Evolutionary conservation across 1,284 basidiomycete genomes (phyloP).

Genomic region (Caloboletus inedulis): DNA sequence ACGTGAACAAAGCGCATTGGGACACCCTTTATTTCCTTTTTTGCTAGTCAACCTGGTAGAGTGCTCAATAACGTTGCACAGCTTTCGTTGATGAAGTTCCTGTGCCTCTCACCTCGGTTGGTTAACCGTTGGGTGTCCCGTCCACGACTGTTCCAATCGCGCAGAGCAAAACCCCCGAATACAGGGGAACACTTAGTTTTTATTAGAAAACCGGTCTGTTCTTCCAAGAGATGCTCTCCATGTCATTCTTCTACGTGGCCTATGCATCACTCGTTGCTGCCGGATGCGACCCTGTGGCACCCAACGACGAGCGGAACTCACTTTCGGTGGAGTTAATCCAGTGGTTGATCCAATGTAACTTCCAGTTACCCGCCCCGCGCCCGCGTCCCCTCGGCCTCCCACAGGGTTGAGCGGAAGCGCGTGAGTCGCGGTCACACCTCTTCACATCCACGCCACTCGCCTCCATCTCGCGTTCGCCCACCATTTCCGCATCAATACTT

Average conservation of each 20-base stretch:
- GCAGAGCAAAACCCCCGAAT: background rate
- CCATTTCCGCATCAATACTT: constrained; percentile 35
- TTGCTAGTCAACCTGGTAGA: no score
- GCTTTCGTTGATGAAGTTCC: no score
- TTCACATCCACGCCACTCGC: constrained; percentile 20
- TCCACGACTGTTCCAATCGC: background rate
- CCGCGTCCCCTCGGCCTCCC: constrained; percentile 34
- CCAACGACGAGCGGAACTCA: background rate
- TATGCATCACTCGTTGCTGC: background rate
- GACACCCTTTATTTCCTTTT: no score
- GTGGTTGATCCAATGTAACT: background rate
- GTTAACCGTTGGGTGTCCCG: no score
- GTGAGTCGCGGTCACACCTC: constrained; percentile 22
- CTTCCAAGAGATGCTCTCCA: background rate
- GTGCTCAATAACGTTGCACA: background rate
- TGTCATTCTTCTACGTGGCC: background rate
- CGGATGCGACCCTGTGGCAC: no score
- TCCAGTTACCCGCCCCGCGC: background rate
- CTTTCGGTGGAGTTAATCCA: background rate
- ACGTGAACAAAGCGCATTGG: no score
- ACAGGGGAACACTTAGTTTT: background rate
- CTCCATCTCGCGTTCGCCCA: constrained; percentile 27
- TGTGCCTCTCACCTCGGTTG: background rate
- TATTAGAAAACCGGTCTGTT: background rate
- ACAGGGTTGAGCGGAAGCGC: constrained; percentile 19